Conservation (phyloP, 768 basidiomycete species). For the Clitopilus passeckerianus region DNA sequence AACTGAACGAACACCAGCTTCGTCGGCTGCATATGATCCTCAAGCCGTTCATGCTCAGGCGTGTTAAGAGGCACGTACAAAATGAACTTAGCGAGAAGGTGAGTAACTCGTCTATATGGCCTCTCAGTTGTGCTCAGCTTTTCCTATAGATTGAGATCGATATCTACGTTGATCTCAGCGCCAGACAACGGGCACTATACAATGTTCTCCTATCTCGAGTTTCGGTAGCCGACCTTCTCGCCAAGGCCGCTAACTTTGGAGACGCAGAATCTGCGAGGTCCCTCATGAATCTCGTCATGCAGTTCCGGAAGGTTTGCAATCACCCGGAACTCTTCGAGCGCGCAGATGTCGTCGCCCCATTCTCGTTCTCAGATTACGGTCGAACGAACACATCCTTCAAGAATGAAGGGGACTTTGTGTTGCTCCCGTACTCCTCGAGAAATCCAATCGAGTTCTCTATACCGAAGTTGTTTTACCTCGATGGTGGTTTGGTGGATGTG, state of each 20-base stretch:
- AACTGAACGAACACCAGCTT: constrained; percentile 92
- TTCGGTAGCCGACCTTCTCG: constrained; percentile 89
- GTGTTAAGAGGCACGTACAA: constrained; percentile 98
- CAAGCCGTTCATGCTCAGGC: constrained; percentile 97
- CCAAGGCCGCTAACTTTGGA: constrained; percentile 87
- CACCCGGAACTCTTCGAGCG: constrained; percentile 98
- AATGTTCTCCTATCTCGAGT: constrained; percentile 88
- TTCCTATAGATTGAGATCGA: constrained; percentile 87
- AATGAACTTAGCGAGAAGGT: constrained; percentile 98
- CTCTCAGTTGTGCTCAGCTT: neutral
- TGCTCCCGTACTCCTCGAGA: constrained; percentile 78
- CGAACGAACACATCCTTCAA: constrained; percentile 77
- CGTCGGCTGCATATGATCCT: constrained; percentile 96
- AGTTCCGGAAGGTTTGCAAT: constrained; percentile 98
- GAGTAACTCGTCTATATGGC: neutral
- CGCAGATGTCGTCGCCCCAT: constrained; percentile 91
- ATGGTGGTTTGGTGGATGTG: constrained; percentile 67
- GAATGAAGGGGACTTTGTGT: constrained; percentile 75
- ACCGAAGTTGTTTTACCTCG: constrained; percentile 72
- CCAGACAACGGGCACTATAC: constrained; percentile 88
- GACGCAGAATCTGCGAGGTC: constrained; percentile 90
- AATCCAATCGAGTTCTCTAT: constrained; percentile 81
- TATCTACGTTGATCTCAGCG: constrained; percentile 89
- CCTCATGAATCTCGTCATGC: constrained; percentile 99
- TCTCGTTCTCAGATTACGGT: constrained; percentile 82